Evolutionary conservation across 2,329 filamentous ascomycete species (phyloP).

Genomic region (Pleochaeta shiraiana): DNA sequence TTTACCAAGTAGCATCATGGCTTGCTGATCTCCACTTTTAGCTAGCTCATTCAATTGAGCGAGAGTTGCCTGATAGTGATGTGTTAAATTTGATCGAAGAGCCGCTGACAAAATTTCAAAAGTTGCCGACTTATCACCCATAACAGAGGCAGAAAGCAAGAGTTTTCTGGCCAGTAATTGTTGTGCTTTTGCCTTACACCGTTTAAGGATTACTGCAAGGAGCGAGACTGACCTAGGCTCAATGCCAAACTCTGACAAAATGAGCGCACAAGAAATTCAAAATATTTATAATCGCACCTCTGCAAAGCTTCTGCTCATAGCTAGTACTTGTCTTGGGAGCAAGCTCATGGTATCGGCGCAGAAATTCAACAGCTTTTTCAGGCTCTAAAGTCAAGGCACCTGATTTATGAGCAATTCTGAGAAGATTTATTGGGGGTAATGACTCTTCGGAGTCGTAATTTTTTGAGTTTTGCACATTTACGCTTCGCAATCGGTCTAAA

Average conservation of each 20-base stretch:
- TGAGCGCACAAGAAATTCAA: background rate
- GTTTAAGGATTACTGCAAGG: constrained; percentile 12
- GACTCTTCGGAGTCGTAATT: constrained; percentile 7
- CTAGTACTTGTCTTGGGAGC: constrained; percentile 1
- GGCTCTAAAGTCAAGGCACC: constrained; percentile 13
- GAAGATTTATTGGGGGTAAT: constrained; percentile 11
- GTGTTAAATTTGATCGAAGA: constrained; percentile 6
- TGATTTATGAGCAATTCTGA: constrained; percentile 11
- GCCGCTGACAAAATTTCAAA: constrained; percentile 11
- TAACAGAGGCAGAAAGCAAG: constrained; percentile 12
- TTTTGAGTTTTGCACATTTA: constrained; percentile 1
- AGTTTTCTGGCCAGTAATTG: constrained; percentile 11
- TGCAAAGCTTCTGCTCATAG: constrained; percentile 12
- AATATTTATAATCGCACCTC: constrained; percentile 7
- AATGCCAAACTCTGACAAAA: constrained; percentile 7
- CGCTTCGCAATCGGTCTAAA: background rate
- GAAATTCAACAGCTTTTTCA: constrained; percentile 11
- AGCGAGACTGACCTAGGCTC: constrained; percentile 11
- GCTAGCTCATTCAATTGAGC: constrained; percentile 11
- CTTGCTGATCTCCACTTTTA: constrained; percentile 13
- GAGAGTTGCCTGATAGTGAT: constrained; percentile 8
- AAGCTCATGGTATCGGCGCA: constrained; percentile 9
- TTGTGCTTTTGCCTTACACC: constrained; percentile 9
- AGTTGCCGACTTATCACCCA: constrained; percentile 15
- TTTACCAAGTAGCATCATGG: constrained; percentile 16